Evolutionary conservation across 2,329 filamentous ascomycete genomes (phyloP).

Genomic region (Calonectria crousiana): DNA sequence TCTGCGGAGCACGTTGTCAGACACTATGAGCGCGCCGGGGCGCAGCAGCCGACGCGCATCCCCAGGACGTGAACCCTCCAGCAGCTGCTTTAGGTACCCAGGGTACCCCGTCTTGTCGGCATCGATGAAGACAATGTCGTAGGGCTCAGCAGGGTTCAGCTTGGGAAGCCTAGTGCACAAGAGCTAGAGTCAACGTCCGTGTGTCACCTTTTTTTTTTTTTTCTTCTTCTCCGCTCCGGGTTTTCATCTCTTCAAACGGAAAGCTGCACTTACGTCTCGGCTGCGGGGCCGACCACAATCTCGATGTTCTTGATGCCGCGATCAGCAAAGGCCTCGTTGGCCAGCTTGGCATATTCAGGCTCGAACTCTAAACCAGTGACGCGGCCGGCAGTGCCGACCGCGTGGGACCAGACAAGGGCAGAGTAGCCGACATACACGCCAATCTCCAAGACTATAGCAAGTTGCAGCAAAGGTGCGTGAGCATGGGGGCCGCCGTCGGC

Average conservation of each 20-base stretch:
- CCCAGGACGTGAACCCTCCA: constrained; percentile 56
- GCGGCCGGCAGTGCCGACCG: constrained; percentile 56
- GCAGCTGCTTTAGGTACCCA: constrained; percentile 59
- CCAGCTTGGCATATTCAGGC: constrained; percentile 56
- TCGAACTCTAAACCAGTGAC: constrained; percentile 61
- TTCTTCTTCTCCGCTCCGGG: not conserved
- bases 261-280: constrained; percentile 56
- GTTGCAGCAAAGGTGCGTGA: not conserved
- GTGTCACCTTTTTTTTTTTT: not conserved
- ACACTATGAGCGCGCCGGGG: constrained; percentile 63
- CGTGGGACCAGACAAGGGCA: constrained; percentile 61
- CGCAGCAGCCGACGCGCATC: constrained; percentile 56
- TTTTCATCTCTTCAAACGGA: not conserved
- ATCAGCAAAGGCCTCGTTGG: constrained; percentile 54
- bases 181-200: not conserved
- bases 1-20: constrained; percentile 65
- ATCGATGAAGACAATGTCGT: constrained; percentile 67
- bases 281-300: constrained; percentile 60
- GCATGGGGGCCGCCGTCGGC: not conserved
- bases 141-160: constrained; percentile 50
- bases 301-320: constrained; percentile 58
- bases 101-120: constrained; percentile 67
- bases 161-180: constrained; percentile 45
- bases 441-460: constrained; percentile 58
- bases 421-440: constrained; percentile 64